These are phyloP conservation scores for Penicillium sclerotigenum DNA, from an alignment of 2,329 filamentous ascomycete genomes.

Conservation along the genomic window DNA sequence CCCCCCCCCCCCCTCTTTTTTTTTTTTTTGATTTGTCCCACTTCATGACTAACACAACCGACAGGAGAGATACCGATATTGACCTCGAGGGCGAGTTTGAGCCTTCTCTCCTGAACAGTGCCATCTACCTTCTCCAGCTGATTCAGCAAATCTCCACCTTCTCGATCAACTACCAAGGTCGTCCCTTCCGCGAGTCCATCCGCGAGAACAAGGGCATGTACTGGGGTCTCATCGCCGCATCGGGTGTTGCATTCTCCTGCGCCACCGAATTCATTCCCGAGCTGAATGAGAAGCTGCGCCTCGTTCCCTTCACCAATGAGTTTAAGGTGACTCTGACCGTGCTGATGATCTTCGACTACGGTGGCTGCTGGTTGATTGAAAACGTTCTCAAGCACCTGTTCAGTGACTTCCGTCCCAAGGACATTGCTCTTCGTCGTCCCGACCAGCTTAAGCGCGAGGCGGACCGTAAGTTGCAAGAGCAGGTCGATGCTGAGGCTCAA, in stretches of 20 bases:
- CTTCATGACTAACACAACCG: conserved; percentile 27
- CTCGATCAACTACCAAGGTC: conserved; percentile 98
- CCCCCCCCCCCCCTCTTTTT: too few species aligned
- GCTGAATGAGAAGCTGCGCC: conserved; percentile 86
- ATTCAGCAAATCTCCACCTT: conserved; percentile 99
- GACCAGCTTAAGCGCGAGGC: conserved; percentile 81
- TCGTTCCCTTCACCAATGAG: conserved; percentile 82
- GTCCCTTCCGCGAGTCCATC: conserved; percentile 94
- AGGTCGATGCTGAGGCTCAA: conserved; percentile 44
- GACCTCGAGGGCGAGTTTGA: conserved; percentile 94
- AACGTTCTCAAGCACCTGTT: conserved; percentile 79
- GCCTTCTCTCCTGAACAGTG: conserved; percentile 91
- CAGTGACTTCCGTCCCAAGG: conserved; percentile 87
- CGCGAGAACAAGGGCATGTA: conserved; percentile 98
- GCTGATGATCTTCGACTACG: conserved; percentile 85
- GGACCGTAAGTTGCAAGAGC: conserved; percentile 62
- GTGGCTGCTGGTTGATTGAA: conserved; percentile 82
- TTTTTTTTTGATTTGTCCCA: conserved; percentile 19
- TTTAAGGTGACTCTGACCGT: conserved; percentile 84
- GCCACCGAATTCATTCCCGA: conserved; percentile 94
- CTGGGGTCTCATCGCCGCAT: conserved; percentile 88
- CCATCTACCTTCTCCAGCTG: conserved; percentile 92
- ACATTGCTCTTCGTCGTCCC: conserved; percentile 80
- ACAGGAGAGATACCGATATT: conserved; percentile 58
- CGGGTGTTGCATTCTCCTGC: conserved; percentile 86